Evolutionary conservation across 257 asterid species (phyloP).

Genomic region (Solanum peruvianum): DNA sequence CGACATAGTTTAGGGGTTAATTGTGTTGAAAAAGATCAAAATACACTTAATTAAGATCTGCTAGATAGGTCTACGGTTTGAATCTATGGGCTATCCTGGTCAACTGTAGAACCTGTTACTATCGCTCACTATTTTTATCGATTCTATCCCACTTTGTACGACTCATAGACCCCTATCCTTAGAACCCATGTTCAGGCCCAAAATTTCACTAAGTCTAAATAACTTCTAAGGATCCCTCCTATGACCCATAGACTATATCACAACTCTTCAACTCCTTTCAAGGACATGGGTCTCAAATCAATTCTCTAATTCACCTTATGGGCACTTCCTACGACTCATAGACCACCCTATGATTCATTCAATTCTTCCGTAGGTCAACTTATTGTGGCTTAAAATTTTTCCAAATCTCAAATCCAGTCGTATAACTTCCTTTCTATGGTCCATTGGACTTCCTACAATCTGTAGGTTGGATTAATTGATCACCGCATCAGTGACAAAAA

Average conservation of each 20-base stretch:
- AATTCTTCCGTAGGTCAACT: too few relatives aligned
- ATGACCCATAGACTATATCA: neutral
- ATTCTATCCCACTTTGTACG: neutral
- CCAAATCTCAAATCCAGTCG: too few relatives aligned
- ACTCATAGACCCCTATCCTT: neutral
- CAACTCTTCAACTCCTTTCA: neutral
- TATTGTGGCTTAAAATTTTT: too few relatives aligned
- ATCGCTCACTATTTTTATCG: neutral
- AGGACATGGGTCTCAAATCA: neutral
- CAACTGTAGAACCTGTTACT: neutral
- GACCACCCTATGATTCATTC: too few relatives aligned
- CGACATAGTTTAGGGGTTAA: neutral
- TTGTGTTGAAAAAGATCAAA: neutral
- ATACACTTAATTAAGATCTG: too few relatives aligned
- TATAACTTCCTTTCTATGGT: too few relatives aligned
- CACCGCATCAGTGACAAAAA: too few relatives aligned
- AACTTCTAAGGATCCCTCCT: neutral
- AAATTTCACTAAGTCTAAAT: neutral
- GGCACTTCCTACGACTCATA: too few relatives aligned
- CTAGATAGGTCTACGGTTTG: neutral
- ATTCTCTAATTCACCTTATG: too few relatives aligned
- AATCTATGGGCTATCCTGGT: neutral
- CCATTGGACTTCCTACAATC: too few relatives aligned
- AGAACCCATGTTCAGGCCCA: neutral
- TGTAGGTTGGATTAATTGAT: too few relatives aligned